phyloP scores from a whole-genome alignment of 2,329 filamentous ascomycete species.

The Alternaria dauci region DNA sequence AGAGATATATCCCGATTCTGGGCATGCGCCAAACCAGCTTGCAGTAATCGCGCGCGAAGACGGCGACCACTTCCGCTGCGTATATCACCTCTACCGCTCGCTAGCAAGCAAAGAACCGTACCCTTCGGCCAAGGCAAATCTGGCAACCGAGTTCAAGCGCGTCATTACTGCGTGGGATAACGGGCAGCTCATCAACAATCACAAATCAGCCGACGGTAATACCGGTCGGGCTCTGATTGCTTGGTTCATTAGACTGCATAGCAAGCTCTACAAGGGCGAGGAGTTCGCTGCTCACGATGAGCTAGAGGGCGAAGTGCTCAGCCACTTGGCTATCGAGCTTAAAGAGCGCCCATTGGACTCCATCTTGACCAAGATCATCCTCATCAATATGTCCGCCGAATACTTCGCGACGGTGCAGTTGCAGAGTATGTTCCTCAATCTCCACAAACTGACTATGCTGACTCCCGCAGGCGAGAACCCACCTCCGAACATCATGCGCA shows the following conservation, averaged over 20 bases:
- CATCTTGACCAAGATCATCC: slow-evolving; percentile 77
- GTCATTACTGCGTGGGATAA: slow-evolving; percentile 66
- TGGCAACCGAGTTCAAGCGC: slow-evolving; percentile 81
- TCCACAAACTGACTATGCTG: slow-evolving; percentile 12
- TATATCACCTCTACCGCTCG: slow-evolving; percentile 90
- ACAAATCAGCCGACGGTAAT: slow-evolving; percentile 53
- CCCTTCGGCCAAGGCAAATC: slow-evolving; percentile 75
- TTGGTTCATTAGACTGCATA: slow-evolving; percentile 88
- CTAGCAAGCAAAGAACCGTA: slow-evolving; percentile 78
- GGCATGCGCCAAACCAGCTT: slow-evolving; percentile 87
- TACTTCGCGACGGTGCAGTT: slow-evolving; percentile 71
- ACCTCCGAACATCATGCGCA: slow-evolving; percentile 49
- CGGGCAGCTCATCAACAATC: slow-evolving; percentile 59
- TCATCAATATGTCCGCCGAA: slow-evolving; percentile 88
- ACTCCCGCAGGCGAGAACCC: slow-evolving; percentile 33
- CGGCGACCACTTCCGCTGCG: slow-evolving; percentile 80
- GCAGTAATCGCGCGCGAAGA: slow-evolving; percentile 84
- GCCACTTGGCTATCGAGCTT: slow-evolving; percentile 76
- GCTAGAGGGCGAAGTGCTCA: slow-evolving; percentile 84
- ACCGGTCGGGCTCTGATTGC: slow-evolving; percentile 72
- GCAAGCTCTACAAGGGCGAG: slow-evolving; percentile 80
- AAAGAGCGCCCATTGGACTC: slow-evolving; percentile 72
- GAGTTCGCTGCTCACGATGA: slow-evolving; percentile 79
- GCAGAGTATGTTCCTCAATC: slow-evolving; percentile 57
- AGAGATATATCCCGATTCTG: slow-evolving; percentile 78